Percentiles rank a stretch among this genome's conserved stretches.
phyloP scores from a whole-genome alignment of 2,329 filamentous ascomycete species.

The Curvularia spicifera region DNA sequence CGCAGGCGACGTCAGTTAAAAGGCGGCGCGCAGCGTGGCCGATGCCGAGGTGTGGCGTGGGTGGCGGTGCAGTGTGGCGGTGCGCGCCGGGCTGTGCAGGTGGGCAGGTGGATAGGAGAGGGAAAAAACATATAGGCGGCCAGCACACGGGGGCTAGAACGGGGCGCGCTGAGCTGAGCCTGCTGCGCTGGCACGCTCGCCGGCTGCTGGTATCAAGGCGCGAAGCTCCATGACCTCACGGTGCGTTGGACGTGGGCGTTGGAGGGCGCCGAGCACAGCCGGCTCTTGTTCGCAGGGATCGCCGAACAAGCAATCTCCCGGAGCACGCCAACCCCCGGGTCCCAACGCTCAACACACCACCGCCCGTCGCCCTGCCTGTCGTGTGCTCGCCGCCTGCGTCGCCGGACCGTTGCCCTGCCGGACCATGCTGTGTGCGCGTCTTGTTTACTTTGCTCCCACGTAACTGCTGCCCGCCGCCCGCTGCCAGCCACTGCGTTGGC shows the following conservation, averaged over 20 bases:
- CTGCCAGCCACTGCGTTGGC: conserved; percentile 23
- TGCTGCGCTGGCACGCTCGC: not conserved
- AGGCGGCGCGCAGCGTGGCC: conserved; percentile 27
- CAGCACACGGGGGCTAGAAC: not conserved
- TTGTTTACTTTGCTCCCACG: conserved; percentile 36
- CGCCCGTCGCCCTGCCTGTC: conserved; percentile 2
- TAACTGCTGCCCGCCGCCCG: conserved; percentile 18
- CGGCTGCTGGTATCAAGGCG: not conserved
- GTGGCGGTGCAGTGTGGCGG: not conserved
- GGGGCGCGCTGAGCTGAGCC: not conserved
- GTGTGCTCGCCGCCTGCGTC: conserved; percentile 1
- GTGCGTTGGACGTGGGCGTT: not conserved
- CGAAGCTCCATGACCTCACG: conserved; percentile 9
- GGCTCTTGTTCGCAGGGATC: not conserved
- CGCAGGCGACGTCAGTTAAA: conserved; percentile 21
- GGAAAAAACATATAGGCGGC: not conserved
- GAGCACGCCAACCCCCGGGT: not conserved
- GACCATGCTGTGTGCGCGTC: conserved; percentile 36
- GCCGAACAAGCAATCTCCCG: conserved; percentile 23
- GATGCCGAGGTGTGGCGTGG: conserved; percentile 4
- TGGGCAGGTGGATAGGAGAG: not conserved
- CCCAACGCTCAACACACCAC: conserved; percentile 6
- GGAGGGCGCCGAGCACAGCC: not conserved
- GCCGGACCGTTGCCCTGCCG: conserved; percentile 10
- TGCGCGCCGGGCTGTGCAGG: not conserved